phyloP scores from a whole-genome alignment of 2,329 filamentous ascomycete genomes.

The Cucurbitaria berberidis region DNA sequence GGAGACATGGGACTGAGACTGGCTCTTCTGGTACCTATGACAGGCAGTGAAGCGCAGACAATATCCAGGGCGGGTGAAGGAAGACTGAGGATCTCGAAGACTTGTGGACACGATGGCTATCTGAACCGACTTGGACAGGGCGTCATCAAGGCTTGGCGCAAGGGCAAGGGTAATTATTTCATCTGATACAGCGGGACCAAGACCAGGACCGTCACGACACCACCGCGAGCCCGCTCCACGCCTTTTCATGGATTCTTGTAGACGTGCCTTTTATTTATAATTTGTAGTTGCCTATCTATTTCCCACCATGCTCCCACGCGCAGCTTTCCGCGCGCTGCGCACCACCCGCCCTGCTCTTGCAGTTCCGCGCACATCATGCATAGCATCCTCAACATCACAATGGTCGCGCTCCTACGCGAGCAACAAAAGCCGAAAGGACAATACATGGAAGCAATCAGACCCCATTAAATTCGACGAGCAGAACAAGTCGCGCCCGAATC shows the following conservation, averaged over 20 bases:
- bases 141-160: background rate
- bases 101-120: constrained; percentile 22
- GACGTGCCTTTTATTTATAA: constrained; percentile 16
- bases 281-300: constrained; percentile 17
- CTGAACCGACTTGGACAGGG: background rate
- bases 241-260: constrained; percentile 18
- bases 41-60: background rate
- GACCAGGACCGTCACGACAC: background rate
- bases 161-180: constrained; percentile 11
- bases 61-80: no score
- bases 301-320: constrained; percentile 42
- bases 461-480: constrained; percentile 47
- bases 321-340: constrained; percentile 44
- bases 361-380: constrained; percentile 31
- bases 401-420: constrained; percentile 36
- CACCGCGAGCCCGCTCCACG: background rate
- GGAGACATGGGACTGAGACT: constrained; percentile 46
- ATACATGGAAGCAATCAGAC: constrained; percentile 51
- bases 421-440: constrained; percentile 35
- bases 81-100: background rate
- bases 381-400: constrained; percentile 38
- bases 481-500: constrained; percentile 30
- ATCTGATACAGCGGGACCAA: no score
- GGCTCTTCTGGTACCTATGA: no score
- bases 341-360: constrained; percentile 32